Percentiles rank a stretch among this genome's conserved stretches.
Evolutionary conservation across 2,329 filamentous ascomycete genomes (phyloP).

Genomic region (Microcyclosporella mali): DNA sequence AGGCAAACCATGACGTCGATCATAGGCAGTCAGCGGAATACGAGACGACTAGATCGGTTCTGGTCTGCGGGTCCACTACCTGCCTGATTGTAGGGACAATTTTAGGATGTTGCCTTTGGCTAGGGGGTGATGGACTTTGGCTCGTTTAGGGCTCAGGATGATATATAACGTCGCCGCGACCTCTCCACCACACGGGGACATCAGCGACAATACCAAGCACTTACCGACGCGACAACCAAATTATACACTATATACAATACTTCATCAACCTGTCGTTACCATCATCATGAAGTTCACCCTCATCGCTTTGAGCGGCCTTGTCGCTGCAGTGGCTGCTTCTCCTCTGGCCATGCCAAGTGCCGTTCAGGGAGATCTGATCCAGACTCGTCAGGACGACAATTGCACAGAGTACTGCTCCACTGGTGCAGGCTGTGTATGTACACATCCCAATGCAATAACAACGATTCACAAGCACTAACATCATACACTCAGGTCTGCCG

Average conservation of each 20-base stretch:
- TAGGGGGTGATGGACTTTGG: neutral
- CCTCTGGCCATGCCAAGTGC: constrained; percentile 14
- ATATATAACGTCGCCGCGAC: neutral
- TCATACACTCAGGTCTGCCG: constrained; percentile 12
- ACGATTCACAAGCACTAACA: neutral
- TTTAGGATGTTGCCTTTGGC: neutral
- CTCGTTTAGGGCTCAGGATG: neutral
- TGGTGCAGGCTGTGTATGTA: constrained; percentile 15
- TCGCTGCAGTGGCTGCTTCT: constrained; percentile 12
- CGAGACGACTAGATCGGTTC: neutral
- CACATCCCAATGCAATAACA: neutral
- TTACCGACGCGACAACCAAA: neutral
- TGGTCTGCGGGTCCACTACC: neutral
- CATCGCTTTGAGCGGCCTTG: constrained; percentile 14
- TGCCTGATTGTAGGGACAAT: too few relatives aligned
- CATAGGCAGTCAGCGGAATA: too few relatives aligned
- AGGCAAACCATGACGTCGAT: too few relatives aligned
- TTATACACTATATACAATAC: neutral
- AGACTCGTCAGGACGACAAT: constrained; percentile 14
- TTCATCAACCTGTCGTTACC: neutral
- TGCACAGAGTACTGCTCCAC: constrained; percentile 20
- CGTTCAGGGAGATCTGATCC: constrained; percentile 6
- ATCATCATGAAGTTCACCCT: constrained; percentile 17
- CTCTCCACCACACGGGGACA: neutral
- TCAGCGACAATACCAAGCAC: neutral